These are phyloP conservation scores for Komagataella phaffii DNA, from an alignment of 805 yeast species.

Conservation along the genomic window DNA sequence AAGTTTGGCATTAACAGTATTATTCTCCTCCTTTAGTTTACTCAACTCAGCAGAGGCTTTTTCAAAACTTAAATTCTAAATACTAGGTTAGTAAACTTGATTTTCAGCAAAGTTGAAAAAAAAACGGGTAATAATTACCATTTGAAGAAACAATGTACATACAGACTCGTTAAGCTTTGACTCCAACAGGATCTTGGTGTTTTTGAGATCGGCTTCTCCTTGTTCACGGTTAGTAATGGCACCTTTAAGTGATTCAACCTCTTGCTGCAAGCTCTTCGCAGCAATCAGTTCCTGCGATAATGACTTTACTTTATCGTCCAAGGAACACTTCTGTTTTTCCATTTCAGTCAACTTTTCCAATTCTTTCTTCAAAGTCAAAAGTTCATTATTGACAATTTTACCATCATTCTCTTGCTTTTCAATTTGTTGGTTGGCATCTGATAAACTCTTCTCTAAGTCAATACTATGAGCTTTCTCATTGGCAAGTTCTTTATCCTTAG, in stretches of 20 bases:
- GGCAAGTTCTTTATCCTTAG: neutral
- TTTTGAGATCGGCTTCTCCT: neutral
- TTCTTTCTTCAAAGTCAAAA: neutral
- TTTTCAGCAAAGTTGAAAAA: neutral
- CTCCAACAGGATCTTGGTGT: neutral
- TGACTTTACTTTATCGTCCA: neutral
- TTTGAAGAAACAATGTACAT: neutral
- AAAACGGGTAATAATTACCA: neutral
- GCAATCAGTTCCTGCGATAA: neutral
- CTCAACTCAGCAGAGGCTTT: neutral
- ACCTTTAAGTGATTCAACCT: neutral
- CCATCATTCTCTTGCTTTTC: neutral
- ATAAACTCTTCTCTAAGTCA: neutral
- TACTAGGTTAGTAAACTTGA: neutral
- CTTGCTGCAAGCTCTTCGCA: neutral
- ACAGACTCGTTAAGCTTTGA: neutral
- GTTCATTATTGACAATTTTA: neutral
- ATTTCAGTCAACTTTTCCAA: neutral
- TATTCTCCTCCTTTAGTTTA: neutral
- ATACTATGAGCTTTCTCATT: neutral
- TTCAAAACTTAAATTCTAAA: neutral
- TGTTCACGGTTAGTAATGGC: neutral
- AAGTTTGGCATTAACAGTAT: neutral
- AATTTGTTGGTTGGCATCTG: neutral
- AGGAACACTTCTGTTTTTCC: neutral